Conservation (phyloP, 164 flowering plant genomes). For the Nymphaea thermarum region DNA sequence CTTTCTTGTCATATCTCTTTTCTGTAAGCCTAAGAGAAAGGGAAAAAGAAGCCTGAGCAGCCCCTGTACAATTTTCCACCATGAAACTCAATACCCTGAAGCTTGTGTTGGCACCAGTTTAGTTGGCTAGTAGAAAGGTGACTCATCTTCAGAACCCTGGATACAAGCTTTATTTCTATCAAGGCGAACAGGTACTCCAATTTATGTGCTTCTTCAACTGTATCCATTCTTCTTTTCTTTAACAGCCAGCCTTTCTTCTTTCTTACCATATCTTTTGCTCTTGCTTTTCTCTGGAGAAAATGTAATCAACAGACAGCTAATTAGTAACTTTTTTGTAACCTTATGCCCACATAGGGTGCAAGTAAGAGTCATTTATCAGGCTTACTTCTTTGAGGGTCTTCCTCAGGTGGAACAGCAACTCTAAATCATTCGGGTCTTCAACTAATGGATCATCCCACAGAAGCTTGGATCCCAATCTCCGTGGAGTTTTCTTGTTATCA, state of each 20-base stretch:
- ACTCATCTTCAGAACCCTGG: slow-evolving; percentile 34
- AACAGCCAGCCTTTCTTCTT: slow-evolving; percentile 29
- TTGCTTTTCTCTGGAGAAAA: slow-evolving; percentile 24
- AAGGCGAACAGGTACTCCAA: slow-evolving; percentile 20
- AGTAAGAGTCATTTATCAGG: too few relatives aligned
- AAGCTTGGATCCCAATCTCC: slow-evolving; percentile 16
- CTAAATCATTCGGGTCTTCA: slow-evolving; percentile 44
- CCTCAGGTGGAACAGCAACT: slow-evolving; percentile 23
- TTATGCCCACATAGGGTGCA: neutral
- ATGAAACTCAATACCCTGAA: slow-evolving; percentile 18
- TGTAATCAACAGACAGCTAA: neutral
- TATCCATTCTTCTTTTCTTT: slow-evolving; percentile 11
- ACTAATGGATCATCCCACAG: slow-evolving; percentile 21
- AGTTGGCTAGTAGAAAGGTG: slow-evolving; percentile 32
- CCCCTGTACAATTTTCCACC: slow-evolving; percentile 16
- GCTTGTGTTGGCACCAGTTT: slow-evolving; percentile 45
- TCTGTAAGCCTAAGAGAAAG: slow-evolving; percentile 11
- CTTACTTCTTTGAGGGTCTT: slow-evolving; percentile 28
- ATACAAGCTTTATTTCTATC: slow-evolving; percentile 37
- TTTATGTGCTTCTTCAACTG: slow-evolving; percentile 16
- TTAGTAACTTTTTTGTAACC: neutral
- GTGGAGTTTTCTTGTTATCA: slow-evolving; percentile 26
- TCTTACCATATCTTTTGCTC: slow-evolving; percentile 26
- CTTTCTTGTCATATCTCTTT: neutral
- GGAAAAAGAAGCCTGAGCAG: slow-evolving; percentile 15